Conservation (phyloP, 306 rosid species). For the Quercus suber region DNA sequence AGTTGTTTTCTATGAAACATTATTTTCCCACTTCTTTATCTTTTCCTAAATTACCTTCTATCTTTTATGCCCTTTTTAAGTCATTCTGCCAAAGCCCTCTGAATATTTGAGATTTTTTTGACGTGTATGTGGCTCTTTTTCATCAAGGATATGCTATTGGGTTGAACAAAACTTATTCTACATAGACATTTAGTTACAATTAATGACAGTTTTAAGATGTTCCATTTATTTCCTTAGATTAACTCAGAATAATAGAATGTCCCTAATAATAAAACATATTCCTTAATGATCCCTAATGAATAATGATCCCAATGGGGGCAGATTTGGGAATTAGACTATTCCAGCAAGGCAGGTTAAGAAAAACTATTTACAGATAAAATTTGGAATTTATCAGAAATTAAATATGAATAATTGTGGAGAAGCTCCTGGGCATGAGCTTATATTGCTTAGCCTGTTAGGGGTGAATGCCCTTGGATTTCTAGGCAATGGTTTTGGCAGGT, state of each 20-base stretch:
- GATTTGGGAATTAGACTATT: not conserved
- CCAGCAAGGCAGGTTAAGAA: not conserved
- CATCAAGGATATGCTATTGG: not conserved
- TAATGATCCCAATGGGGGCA: not conserved
- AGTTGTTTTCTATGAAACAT: not conserved
- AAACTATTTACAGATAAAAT: no score
- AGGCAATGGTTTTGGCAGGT: no score
- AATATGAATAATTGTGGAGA: no score
- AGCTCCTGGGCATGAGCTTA: no score
- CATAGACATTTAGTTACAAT: not conserved
- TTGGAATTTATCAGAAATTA: no score
- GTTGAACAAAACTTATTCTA: not conserved
- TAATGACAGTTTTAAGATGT: not conserved
- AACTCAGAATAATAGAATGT: not conserved
- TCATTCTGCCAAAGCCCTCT: not conserved
- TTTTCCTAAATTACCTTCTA: slow-evolving; percentile 20
- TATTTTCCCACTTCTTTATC: not conserved
- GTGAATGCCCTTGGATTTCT: no score
- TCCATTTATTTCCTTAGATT: not conserved
- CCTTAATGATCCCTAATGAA: not conserved
- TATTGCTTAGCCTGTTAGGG: no score
- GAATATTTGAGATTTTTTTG: not conserved
- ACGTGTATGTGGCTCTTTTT: not conserved
- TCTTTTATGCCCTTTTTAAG: not conserved
- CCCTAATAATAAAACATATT: not conserved